Base-by-base conservation (phyloP, 371 early-diverging fungal genomes). In the Agmasoma carcini region DNA sequence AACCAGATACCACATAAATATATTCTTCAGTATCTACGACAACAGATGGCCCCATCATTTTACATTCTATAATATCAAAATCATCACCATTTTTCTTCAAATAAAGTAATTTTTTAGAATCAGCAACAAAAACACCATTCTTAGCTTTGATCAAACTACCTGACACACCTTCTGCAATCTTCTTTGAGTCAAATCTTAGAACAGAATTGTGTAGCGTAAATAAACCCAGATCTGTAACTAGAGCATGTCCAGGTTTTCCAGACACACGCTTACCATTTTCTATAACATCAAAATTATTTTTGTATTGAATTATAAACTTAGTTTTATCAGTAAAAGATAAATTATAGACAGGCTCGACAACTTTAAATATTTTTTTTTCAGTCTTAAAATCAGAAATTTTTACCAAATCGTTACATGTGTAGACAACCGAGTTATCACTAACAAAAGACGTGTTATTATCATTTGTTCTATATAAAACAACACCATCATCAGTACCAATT, bases 401-500 rank as follows among this genome's bases (percentile, higher is more conserved):
- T 25, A 44, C 26, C n/a, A n/a, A 12, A 44, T 9, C n/a, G 6
- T 11, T 33, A 30, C 40, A 26, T 33, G 51, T 1, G 5, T 15
- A 12, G 61, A 30, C 31, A 43, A 52, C 14, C 11, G 27, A 26
- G 9, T 30, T 29, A 6, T 29, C 50, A 49, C 34, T 34, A n/a
- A n/a, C n/a, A n/a, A n/a, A n/a, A n/a, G n/a, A n/a, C n/a, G n/a
- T n/a, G n/a, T n/a, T 48, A 19, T 30, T 37, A 5, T 9, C 36
- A 30, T 14, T 33, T 22, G 29, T 63, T 48, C 12, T 15, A 40
- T 68, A 68, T 20, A 70, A 11, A 22, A 64, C 22, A 31, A 65
- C 27, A 3, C 39, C 34, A 22, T 55, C 55, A 29, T 62, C 52
- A 1, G 36, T 0, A 85, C 82, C 45, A 95, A 65, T 40, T 85